Evolutionary conservation across 805 yeast species (phyloP).

Genomic region (Torulaspora quercuum): DNA sequence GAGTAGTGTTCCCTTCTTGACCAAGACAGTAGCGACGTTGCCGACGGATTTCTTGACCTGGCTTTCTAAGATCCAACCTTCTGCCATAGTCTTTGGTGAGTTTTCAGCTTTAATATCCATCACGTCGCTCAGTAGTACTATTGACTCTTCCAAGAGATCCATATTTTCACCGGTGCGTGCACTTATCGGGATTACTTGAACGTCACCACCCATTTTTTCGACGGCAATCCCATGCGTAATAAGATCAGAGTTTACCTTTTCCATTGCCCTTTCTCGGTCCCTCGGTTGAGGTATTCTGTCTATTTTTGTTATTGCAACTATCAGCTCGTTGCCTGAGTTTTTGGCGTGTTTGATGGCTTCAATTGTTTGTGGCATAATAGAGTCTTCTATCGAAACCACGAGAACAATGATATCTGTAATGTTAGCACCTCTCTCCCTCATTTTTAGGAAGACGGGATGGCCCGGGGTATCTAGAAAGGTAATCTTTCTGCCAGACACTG

Average conservation of each 20-base stretch:
- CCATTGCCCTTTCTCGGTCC: constrained; percentile 57
- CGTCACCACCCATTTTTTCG: constrained; percentile 94
- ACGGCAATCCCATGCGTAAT: constrained; percentile 74
- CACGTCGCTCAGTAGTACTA: constrained; percentile 78
- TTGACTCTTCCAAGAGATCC: constrained; percentile 85
- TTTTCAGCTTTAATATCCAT: constrained; percentile 67
- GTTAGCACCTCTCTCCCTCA: constrained; percentile 95
- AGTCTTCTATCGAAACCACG: constrained; percentile 96
- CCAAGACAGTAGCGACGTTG: constrained; percentile 76
- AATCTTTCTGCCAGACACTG: constrained; percentile 65
- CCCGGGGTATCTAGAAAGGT: constrained; percentile 98
- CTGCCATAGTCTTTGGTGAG: constrained; percentile 45
- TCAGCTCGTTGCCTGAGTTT: constrained; percentile 46
- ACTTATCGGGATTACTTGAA: constrained; percentile 81
- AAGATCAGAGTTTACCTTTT: constrained; percentile 73
- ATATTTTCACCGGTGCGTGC: constrained; percentile 89
- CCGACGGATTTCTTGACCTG: constrained; percentile 80
- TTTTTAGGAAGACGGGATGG: constrained; percentile 92
- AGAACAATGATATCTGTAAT: constrained; percentile 88
- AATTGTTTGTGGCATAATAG: constrained; percentile 94
- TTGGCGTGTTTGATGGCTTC: constrained; percentile 95
- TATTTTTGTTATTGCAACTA: constrained; percentile 90
- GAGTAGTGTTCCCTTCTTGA: constrained; percentile 72
- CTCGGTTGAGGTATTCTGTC: constrained; percentile 53
- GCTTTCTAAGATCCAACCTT: constrained; percentile 90